Evolutionary conservation across 1,284 basidiomycete species (phyloP).

Genomic region (Sutorius eximius): DNA sequence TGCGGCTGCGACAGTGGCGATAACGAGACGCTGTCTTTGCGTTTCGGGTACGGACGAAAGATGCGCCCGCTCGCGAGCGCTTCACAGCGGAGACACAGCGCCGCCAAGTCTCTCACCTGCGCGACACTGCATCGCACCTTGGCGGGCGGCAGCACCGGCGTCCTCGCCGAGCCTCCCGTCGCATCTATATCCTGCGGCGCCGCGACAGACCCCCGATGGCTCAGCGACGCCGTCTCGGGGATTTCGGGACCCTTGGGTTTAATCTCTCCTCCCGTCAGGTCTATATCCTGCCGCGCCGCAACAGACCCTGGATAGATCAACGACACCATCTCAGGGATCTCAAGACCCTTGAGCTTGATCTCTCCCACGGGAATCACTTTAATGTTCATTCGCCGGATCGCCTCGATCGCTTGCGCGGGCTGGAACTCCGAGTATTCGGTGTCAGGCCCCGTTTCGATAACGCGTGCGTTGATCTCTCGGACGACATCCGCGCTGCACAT

Average conservation of each 20-base stretch:
- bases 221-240: conserved; percentile 80
- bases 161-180: conserved; percentile 41
- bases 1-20: neutral
- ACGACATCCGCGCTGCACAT: conserved; percentile 91
- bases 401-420: conserved; percentile 61
- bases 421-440: conserved; percentile 60
- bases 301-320: conserved; percentile 82
- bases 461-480: conserved; percentile 72
- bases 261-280: conserved; percentile 72
- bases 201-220: conserved; percentile 80
- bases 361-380: conserved; percentile 82
- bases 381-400: conserved; percentile 75
- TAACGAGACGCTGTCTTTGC: conserved; percentile 44
- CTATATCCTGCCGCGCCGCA: conserved; percentile 69
- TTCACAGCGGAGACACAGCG: conserved; percentile 83
- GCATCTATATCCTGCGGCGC: conserved; percentile 71
- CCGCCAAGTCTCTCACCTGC: conserved; percentile 77
- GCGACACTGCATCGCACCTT: conserved; percentile 52
- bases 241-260: conserved; percentile 94
- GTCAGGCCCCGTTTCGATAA: conserved; percentile 54
- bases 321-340: conserved; percentile 85
- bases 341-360: conserved; percentile 91
- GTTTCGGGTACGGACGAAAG: conserved; percentile 49
- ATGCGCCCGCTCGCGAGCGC: conserved; percentile 69
- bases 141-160: conserved; percentile 4